Conservation (phyloP, 2,329 filamentous ascomycete species). For the Cercospora citrullina region DNA sequence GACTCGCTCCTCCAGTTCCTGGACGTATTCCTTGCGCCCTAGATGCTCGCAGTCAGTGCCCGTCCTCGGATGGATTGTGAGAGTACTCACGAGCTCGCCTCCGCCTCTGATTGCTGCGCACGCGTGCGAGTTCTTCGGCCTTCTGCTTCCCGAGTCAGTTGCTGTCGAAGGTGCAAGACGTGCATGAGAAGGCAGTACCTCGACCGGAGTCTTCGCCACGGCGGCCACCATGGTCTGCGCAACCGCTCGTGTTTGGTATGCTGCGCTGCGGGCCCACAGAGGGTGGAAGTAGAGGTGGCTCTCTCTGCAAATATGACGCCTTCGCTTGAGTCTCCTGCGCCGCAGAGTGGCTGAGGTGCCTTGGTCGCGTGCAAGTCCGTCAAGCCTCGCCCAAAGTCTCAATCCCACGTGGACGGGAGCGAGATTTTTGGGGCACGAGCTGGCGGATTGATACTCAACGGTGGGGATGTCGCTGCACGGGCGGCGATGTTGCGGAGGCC, state of each 20-base stretch:
- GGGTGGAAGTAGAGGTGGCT: neutral
- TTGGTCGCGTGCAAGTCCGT: neutral
- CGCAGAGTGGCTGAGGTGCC: neutral
- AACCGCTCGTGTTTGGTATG: neutral
- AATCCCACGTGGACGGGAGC: neutral
- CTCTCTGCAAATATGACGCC: neutral
- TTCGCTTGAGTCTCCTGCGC: neutral
- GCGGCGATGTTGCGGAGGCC: neutral
- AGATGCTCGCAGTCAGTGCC: neutral
- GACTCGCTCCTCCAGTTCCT: slow-evolving; percentile 8
- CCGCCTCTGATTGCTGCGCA: slow-evolving; percentile 6
- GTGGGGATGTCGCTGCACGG: neutral
- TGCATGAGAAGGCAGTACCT: neutral
- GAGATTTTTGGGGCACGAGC: neutral
- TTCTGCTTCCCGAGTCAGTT: neutral
- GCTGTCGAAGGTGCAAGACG: neutral
- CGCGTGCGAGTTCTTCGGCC: slow-evolving; percentile 4
- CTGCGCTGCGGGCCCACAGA: neutral
- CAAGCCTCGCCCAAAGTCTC: neutral
- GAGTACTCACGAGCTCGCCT: slow-evolving; percentile 3
- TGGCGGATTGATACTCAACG: neutral
- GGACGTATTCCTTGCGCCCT: slow-evolving; percentile 9
- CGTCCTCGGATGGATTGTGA: neutral
- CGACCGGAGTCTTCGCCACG: neutral
- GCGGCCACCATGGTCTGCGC: neutral